Percentiles rank a stretch among this genome's conserved stretches.
Evolutionary conservation across 495 filamentous ascomycete species (phyloP).

Genomic region (Elasticomyces elasticus): DNA sequence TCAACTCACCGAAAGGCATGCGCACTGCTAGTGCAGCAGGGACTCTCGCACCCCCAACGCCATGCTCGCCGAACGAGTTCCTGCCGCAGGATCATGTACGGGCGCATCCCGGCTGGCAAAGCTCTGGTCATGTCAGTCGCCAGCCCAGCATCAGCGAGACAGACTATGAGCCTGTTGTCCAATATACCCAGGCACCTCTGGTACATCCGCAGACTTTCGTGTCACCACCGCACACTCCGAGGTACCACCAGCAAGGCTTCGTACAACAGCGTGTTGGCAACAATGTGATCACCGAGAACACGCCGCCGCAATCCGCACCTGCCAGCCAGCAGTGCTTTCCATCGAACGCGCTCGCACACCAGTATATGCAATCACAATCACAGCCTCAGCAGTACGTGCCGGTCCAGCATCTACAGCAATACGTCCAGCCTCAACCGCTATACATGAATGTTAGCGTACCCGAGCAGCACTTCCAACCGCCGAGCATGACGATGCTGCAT

Average conservation of each 20-base stretch:
- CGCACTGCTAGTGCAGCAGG: slow-evolving; percentile 14
- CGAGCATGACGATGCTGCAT: not conserved
- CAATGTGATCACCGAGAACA: slow-evolving; percentile 26
- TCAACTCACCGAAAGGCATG: slow-evolving; percentile 29
- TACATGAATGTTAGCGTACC: slow-evolving; percentile 13
- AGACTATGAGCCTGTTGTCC: slow-evolving; percentile 23
- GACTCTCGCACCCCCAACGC: slow-evolving; percentile 34
- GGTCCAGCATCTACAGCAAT: not conserved
- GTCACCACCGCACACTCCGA: slow-evolving; percentile 34
- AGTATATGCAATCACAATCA: not conserved
- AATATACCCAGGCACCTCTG: slow-evolving; percentile 15
- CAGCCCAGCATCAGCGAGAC: slow-evolving; percentile 19
- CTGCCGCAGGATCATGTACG: slow-evolving; percentile 1
- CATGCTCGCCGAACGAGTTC: slow-evolving; percentile 30
- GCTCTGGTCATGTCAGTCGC: slow-evolving; percentile 17
- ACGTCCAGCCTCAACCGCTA: not conserved
- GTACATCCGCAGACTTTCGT: slow-evolving; percentile 13
- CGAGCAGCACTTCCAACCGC: slow-evolving; percentile 11
- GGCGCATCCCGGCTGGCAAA: slow-evolving; percentile 3
- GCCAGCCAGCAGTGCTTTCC: slow-evolving; percentile 33
- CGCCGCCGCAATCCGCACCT: slow-evolving; percentile 35
- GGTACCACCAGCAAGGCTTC: slow-evolving; percentile 23
- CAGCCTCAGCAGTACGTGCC: not conserved
- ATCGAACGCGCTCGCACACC: not conserved
- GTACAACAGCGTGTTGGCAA: slow-evolving; percentile 3